Evolutionary conservation across 257 asterid genomes (phyloP), one percentile per base, ranked within the genome.

Genomic region (Nicotiana noctiflora): DNA sequence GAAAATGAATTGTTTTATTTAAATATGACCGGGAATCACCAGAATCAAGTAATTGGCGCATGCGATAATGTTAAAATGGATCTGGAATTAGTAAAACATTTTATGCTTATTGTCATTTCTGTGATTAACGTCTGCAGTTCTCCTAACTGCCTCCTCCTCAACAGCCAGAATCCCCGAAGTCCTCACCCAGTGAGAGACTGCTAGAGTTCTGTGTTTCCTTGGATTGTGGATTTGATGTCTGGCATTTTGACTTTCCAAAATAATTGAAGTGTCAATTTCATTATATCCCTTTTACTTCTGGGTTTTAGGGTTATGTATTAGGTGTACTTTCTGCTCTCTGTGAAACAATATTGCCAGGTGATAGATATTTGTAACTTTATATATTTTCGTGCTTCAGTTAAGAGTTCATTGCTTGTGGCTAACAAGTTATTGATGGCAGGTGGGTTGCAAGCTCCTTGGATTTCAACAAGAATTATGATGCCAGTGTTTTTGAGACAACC

Each of bases 401-500:
- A 40, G 64, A 61, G 44, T 37, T 40, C 23, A 19, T 55, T 78
- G 75, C 81, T 78, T 19, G 34, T 78, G 53, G 83, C 77, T 82
- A 75, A 82, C 77, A 82, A 80, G 67, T 82, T 84, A 55, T 75
- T 80, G 68, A 46, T 96, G 89, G 87, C 97, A 96, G 99, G 91
- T 96, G 99, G 99, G 92, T 96, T 34, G 97, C 94, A 81, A 80
- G 91, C 79, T 90, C 98, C 83, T 86, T 96, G 98, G 94, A 92
- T 83, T 96, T 96, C 82, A 85, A 96, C 97, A 96, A 92, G 92
- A 88, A 92, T 82, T 96, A 96, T 85, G 98, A 96, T 59, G 99
- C 98, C 31, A 96, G 99, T 74, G 99, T 96, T 84, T 96, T 96
- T 66, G 99, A 96, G 94, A 96, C 99, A 86, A 96, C 99, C 93